Evolutionary conservation across 1,139 yeast genomes (phyloP), one percentile per base, ranked within the genome.

Genomic region (Yamadazyma dushanensis): DNA sequence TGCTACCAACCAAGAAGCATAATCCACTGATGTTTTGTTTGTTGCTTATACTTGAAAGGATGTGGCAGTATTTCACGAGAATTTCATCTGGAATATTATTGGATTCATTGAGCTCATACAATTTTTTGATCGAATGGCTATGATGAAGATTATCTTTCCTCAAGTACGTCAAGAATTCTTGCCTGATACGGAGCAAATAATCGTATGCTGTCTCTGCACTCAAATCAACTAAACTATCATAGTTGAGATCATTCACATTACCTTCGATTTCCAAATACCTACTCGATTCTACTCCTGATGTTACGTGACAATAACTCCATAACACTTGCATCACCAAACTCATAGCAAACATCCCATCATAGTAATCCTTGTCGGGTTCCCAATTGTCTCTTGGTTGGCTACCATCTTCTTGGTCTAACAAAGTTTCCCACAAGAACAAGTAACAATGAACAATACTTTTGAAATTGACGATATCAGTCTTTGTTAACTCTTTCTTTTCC

Each of bases 371-470:
- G 20, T 57, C 56, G 4, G 63, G 49, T 7, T 34, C 26, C 43
- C 50, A 42, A 11, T 39, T 42, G 17, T 41, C 41, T 26, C 53
- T 59, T 3, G 27, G 11, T 42, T 65, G 65, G 40, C 59, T 61
- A 29, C 79, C 76, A 4, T 31, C 33, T 7, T 36, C 38, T 31
- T 70, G 57, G 16, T 39, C 41, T 29, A 82, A 57, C 60, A 80
- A 73, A 54, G 78, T 67, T 42, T 81, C 84, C 75, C 84, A 81
- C 16, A 81, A 54, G 29, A 78, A 63, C 50, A 80, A 61, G 50
- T 76, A 80, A 40, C 85, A 80, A 53, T 81, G 86, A 6, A 82
- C 63, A n/a, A 81, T 76, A 30, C 79, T 53, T 24, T 70, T 57
- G 25, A 61, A 43, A 42, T 68, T 68, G 16, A 63, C 55, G 31